A percentile compares a stretch with the other conserved stretches of the same genome.
phyloP scores from a whole-genome alignment of 306 rosid genomes.

The Argentina anserina region DNA sequence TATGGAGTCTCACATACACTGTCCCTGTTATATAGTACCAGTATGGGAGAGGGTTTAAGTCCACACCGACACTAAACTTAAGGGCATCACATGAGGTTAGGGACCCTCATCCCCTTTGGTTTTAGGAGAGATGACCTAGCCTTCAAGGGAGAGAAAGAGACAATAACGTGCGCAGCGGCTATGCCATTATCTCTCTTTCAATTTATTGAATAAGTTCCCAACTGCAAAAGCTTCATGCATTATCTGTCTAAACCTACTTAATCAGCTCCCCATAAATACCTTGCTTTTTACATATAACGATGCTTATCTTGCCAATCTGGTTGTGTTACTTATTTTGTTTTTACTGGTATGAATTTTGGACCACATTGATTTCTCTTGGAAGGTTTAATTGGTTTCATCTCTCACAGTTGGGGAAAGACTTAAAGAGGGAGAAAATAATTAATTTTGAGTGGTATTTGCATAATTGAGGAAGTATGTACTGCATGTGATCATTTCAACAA shows the following conservation, averaged over 20 bases:
- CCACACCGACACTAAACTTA: constrained; percentile 51
- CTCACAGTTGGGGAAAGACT: constrained; percentile 7
- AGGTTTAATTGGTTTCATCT: background rate
- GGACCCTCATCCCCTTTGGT: constrained; percentile 24
- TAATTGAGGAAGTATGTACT: constrained; percentile 1
- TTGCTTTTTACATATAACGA: constrained; percentile 16
- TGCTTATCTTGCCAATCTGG: background rate
- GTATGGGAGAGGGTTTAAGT: background rate
- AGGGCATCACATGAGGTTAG: constrained; percentile 60
- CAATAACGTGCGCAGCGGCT: constrained; percentile 36
- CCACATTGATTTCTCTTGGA: background rate
- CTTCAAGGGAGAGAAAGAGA: constrained; percentile 29
- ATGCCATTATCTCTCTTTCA: constrained; percentile 31
- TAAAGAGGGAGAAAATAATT: background rate
- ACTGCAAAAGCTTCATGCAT: constrained; percentile 36
- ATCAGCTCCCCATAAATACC: constrained; percentile 42
- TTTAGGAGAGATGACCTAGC: background rate
- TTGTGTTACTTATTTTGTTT: background rate
- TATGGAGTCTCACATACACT: background rate
- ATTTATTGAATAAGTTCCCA: constrained; percentile 56
- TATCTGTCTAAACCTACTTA: constrained; percentile 53
- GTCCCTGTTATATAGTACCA: constrained; percentile 44
- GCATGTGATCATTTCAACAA: constrained; percentile 18
- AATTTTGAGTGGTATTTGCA: background rate
- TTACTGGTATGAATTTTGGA: background rate